A percentile compares a stretch with the other conserved stretches of the same genome.
Evolutionary conservation across 768 basidiomycete species (phyloP).

Genomic region (Hypholoma fasciculare): DNA sequence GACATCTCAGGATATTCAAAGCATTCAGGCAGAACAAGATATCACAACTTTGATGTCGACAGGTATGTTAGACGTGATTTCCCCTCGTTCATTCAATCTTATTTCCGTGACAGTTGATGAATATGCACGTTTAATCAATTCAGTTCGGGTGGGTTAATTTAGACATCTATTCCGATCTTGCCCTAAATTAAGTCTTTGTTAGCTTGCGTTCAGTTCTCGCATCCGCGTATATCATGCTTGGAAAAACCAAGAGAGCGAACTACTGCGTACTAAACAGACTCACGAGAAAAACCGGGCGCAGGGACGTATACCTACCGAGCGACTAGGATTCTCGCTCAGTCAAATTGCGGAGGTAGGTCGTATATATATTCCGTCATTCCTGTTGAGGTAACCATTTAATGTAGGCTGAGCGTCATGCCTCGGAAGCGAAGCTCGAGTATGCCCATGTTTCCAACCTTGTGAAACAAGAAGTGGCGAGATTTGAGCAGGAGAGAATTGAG

Average conservation of each 20-base stretch:
- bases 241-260: constrained; percentile 79
- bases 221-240: constrained; percentile 80
- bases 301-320: constrained; percentile 70
- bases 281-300: constrained; percentile 85
- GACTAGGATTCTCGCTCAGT: constrained; percentile 69
- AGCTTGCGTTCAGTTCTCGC: constrained; percentile 89
- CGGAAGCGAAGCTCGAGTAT: constrained; percentile 86
- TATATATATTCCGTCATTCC: background rate
- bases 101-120: constrained; percentile 62
- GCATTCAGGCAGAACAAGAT: constrained; percentile 78
- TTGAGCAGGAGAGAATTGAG: constrained; percentile 90
- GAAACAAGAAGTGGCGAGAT: constrained; percentile 86
- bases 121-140: constrained; percentile 88
- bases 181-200: background rate
- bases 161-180: background rate
- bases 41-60: constrained; percentile 79
- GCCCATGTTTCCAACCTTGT: constrained; percentile 86
- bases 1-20: constrained; percentile 73
- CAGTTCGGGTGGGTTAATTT: constrained; percentile 66
- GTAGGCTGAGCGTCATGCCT: constrained; percentile 81
- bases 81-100: background rate
- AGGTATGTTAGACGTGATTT: constrained; percentile 34
- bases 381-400: background rate
- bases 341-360: constrained; percentile 76
- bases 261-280: constrained; percentile 65